Base-by-base conservation (phyloP, 352 stramenopile species). In the Phytophthora constricta region DNA sequence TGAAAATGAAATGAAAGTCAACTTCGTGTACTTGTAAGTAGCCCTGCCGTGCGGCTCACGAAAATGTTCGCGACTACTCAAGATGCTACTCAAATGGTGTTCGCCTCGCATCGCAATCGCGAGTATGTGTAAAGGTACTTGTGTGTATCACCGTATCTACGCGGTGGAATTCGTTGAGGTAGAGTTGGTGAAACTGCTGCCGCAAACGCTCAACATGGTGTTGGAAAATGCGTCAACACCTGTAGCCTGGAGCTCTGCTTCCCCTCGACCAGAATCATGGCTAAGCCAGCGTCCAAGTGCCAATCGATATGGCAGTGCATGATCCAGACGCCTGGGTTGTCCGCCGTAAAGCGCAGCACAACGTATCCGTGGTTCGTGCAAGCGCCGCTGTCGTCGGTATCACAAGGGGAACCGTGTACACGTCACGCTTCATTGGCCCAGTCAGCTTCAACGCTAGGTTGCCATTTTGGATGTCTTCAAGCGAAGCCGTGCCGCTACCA, bases 251-350 rank as follows among this genome's bases (percentile, higher is more conserved):
- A 79, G 37, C n/a, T 68, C 49, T 1, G 59, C 50, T 25, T 71
- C 61, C 61, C 61, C 8, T 71, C 67, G 19, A 74, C 67, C 10
- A 74, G 39, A 9, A 74, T 22, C 61, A 72, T 76, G 1, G 72
- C 53, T 20, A 78, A 26, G 14, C 74, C 74, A 22, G 49, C 58
- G n/a, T 53, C 66, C 47, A 79, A 34, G 47, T 80, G 68, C 57
- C 63, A 76, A 1, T 77, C 68, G 20, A 80, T 72, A 45, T 82
- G 74, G 59, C 74, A 80, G 56, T 82, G 74, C n/a, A 82, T 14
- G 47, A 76, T 58, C 68, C 71, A 83, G 5, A 70, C 75, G 2
- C 74, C 68, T 4, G 64, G 51, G 43, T 71, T 80, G 64, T 80
- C 61, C 1, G 71, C 63, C 13, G 47, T 62, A 23, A 83, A 74